Evolutionary conservation across 495 filamentous ascomycete genomes (phyloP).

Genomic region (Cladorrhinum samala): DNA sequence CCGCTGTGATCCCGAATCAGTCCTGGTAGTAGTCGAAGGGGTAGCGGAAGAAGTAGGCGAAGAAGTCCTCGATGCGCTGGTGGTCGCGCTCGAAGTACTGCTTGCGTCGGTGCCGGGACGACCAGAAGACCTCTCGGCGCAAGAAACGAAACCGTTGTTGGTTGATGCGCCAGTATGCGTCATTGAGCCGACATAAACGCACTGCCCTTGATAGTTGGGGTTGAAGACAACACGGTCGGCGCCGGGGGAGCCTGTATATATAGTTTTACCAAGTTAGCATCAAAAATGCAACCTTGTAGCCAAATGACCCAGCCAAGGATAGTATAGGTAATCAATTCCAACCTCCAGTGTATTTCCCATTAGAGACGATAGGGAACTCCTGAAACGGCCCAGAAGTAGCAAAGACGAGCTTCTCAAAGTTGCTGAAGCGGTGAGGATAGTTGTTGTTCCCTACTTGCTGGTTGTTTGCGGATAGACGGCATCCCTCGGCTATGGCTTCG

Average conservation of each 20-base stretch:
- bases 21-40: background rate
- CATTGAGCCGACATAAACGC: slow-evolving; percentile 23
- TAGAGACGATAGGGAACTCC: slow-evolving; percentile 25
- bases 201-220: slow-evolving; percentile 4
- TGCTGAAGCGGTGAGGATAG: slow-evolving; percentile 29
- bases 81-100: background rate
- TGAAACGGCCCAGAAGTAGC: slow-evolving; percentile 15
- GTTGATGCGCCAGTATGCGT: slow-evolving; percentile 22
- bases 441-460: slow-evolving; percentile 18
- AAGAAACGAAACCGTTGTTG: slow-evolving; percentile 15
- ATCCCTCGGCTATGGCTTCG: slow-evolving; percentile 19
- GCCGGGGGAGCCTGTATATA: slow-evolving; percentile 14
- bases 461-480: slow-evolving; percentile 13
- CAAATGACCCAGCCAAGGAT: too few species aligned
- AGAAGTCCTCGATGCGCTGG: background rate
- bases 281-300: too few species aligned
- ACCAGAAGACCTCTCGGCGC: background rate
- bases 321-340: too few species aligned
- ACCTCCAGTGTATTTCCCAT: slow-evolving; percentile 7
- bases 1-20: background rate
- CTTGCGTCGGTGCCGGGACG: background rate
- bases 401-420: slow-evolving; percentile 19
- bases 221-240: slow-evolving; percentile 23
- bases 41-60: background rate
- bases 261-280: background rate